phyloP scores from a whole-genome alignment of 176 grass and related monocot species.

The Zea mays region Zm-B73-REFERENCE-NAM-5.0 NC_050101.1:137922501-137923000 shows the following conservation, averaged over 20 bases:
- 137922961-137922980: conserved; percentile 23
- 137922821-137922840: conserved; percentile 95
- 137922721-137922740: conserved; percentile 91
- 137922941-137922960: neutral
- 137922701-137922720: conserved; percentile 97
- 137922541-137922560: neutral
- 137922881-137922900: neutral
- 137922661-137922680: conserved; percentile 32
- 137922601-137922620: conserved; percentile 6
- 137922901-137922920: conserved; percentile 2
- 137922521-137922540: neutral
- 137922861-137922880: conserved; percentile 39
- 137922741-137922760: conserved; percentile 91
- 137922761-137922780: conserved; percentile 88
- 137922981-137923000: conserved; percentile 19
- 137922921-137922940: conserved; percentile 3
- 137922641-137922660: neutral
- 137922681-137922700: conserved; percentile 93
- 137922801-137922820: conserved; percentile 81
- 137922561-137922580: neutral
- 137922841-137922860: conserved; percentile 89
- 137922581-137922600: neutral
- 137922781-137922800: conserved; percentile 91
- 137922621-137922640: neutral
- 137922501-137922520: neutral